Base-by-base conservation (phyloP, 1,139 yeast species). In the Dujonia santamariae region DNA sequence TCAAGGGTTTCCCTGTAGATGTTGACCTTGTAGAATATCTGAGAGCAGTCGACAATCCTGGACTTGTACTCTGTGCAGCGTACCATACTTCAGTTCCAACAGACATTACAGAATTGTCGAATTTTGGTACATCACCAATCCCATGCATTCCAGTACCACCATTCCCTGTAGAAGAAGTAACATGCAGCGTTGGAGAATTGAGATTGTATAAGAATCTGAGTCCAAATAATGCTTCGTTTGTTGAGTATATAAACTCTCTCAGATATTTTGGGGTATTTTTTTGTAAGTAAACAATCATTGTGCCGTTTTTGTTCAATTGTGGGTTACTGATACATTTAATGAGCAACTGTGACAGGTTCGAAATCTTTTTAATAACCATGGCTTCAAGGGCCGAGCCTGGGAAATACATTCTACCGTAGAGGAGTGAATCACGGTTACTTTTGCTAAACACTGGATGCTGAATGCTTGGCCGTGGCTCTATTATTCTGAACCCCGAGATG, bases 301-400 rank as follows among this genome's bases (percentile, higher is more conserved):
- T 72, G 2, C 78, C 75, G 41, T 73, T 72, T 34, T 65, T 59
- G 32, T 72, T 73, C 20, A 84, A 63, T 19, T 76, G 74, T 15
- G 85, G 79, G 48, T 80, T 84, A 48, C 84, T 82, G 30, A 87
- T 78, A 51, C 95, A 85, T 47, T 85, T 85, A 20, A 87, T 61
- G 33, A 84, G 61, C 21, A 87, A 44, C 48, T 87, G 95, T 9
- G 88, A 62, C 37, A 68, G 64, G 13, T 72, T 59, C 3, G 83
- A 61, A 26, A 87, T 48, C 37, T 88, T 66, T 42, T 85, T 78
- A 26, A 90, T 78, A 8, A 81, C 50, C 94, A 92, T 82, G 1
- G 96, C 96, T 54, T 92, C 98, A 6, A 94, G 61, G 4, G 86
- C 81, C 16, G 87, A 80, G 1, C 88, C 85, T 0, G 98, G 98